These are phyloP conservation scores for Rhododendron molle DNA, from an alignment of 148 eudicot species.

Conservation along the genomic window DNA sequence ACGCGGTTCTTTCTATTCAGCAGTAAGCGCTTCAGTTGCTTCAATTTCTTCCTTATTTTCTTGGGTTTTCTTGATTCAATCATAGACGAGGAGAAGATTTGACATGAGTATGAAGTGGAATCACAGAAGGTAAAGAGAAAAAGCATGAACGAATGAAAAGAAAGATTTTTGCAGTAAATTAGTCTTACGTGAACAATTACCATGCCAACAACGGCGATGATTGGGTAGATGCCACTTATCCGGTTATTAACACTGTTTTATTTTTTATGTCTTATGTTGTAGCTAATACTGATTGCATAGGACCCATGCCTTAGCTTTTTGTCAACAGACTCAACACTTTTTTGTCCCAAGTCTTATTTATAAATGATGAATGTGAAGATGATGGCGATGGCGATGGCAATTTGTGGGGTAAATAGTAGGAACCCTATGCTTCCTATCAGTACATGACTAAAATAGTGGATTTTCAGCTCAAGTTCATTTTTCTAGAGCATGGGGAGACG, in stretches of 20 bases:
- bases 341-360: too few species aligned
- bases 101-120: not conserved
- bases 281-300: slow-evolving; percentile 6
- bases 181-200: too few species aligned
- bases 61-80: not conserved
- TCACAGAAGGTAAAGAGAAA: not conserved
- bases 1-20: slow-evolving; percentile 9
- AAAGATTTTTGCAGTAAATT: not conserved
- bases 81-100: not conserved
- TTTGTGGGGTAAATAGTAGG: not conserved
- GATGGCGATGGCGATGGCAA: not conserved
- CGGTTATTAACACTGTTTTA: not conserved
- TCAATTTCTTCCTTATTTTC: not conserved
- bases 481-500: not conserved
- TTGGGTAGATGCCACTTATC: not conserved
- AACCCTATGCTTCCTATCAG: not conserved
- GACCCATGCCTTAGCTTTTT: not conserved
- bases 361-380: not conserved
- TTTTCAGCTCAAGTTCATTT: not conserved
- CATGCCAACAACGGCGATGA: not conserved
- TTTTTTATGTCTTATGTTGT: slow-evolving; percentile 1
- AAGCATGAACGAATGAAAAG: not conserved
- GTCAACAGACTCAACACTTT: too few species aligned
- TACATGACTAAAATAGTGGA: not conserved
- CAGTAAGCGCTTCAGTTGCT: slow-evolving; percentile 25